Evolutionary conservation across 2,329 filamentous ascomycete genomes (phyloP).

Genomic region (Fusarium concolor): DNA sequence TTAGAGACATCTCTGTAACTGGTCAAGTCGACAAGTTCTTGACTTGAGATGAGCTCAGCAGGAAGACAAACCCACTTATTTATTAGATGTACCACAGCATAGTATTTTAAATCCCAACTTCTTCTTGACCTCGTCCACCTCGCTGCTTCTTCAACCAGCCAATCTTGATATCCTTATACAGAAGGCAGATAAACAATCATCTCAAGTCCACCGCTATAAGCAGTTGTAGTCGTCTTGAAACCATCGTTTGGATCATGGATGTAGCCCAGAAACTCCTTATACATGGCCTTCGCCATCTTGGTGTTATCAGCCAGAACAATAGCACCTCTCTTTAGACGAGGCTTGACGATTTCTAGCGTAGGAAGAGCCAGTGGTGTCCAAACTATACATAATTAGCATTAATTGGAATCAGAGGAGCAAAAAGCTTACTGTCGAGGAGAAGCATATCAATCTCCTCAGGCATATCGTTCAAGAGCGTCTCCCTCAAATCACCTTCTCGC

Average conservation of each 20-base stretch:
- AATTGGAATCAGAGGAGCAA: fast-evolving
- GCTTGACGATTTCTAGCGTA: slow-evolving; percentile 61
- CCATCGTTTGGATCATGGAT: slow-evolving; percentile 59
- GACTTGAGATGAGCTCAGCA: neutral
- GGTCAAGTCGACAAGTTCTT: neutral
- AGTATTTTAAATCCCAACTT: neutral
- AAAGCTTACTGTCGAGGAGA: slow-evolving; percentile 70
- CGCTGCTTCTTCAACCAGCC: slow-evolving; percentile 35
- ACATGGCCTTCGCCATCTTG: slow-evolving; percentile 52
- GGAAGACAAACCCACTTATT: fast-evolving
- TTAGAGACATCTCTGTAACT: slow-evolving; percentile 17
- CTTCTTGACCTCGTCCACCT: fast-evolving
- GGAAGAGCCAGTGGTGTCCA: slow-evolving; percentile 68
- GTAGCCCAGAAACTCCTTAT: slow-evolving; percentile 61
- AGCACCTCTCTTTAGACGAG: slow-evolving; percentile 59
- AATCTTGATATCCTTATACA: neutral
- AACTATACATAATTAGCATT: slow-evolving; percentile 52
- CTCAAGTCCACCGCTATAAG: slow-evolving; percentile 49
- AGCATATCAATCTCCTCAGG: slow-evolving; percentile 65
- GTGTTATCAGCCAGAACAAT: slow-evolving; percentile 65
- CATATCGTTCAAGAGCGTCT: slow-evolving; percentile 61
- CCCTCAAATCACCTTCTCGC: slow-evolving; percentile 66
- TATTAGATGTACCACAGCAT: neutral
- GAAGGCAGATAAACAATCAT: slow-evolving; percentile 45
- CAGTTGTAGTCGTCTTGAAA: slow-evolving; percentile 57